Percentiles rank a stretch among this genome's conserved stretches.
Evolutionary conservation across 2,329 filamentous ascomycete genomes (phyloP).

Genomic region (Pseudonectria buxi): DNA sequence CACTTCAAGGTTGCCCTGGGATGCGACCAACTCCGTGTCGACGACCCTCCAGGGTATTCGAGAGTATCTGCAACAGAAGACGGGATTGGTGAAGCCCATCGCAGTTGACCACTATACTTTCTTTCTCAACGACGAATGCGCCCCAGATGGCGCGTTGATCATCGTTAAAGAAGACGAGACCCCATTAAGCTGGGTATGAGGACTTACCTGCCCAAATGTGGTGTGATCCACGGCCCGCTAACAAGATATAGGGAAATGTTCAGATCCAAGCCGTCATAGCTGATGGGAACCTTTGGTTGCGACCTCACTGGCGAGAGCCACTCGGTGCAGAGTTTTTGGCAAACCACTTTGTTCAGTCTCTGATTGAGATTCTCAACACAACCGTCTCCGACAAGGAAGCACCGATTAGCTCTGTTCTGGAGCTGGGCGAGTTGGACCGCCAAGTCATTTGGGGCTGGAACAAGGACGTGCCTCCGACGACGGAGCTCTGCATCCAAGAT

Average conservation of each 20-base stretch:
- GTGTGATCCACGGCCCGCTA: neutral
- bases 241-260: slow-evolving; percentile 15
- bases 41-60: slow-evolving; percentile 13
- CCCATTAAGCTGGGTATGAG: slow-evolving; percentile 16
- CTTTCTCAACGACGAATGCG: slow-evolving; percentile 18
- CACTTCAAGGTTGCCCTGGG: slow-evolving; percentile 16
- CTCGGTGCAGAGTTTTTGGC: slow-evolving; percentile 17
- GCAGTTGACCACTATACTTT: slow-evolving; percentile 6
- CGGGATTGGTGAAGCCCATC: slow-evolving; percentile 4
- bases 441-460: slow-evolving; percentile 20
- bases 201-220: neutral
- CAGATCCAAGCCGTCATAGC: slow-evolving; percentile 15
- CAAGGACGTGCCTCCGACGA: slow-evolving; percentile 12
- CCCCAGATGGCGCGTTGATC: slow-evolving; percentile 7
- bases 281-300: slow-evolving; percentile 13
- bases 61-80: slow-evolving; percentile 9
- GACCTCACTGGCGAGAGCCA: slow-evolving; percentile 17
- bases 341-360: slow-evolving; percentile 15
- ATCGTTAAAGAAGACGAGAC: slow-evolving; percentile 8
- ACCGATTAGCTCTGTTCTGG: slow-evolving; percentile 11
- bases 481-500: slow-evolving; percentile 17
- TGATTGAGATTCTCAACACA: slow-evolving; percentile 19
- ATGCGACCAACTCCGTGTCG: slow-evolving; percentile 8
- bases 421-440: slow-evolving; percentile 14
- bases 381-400: slow-evolving; percentile 8